phyloP scores from a whole-genome alignment of 208 protist species.

The Strigomonas galati region DNA sequence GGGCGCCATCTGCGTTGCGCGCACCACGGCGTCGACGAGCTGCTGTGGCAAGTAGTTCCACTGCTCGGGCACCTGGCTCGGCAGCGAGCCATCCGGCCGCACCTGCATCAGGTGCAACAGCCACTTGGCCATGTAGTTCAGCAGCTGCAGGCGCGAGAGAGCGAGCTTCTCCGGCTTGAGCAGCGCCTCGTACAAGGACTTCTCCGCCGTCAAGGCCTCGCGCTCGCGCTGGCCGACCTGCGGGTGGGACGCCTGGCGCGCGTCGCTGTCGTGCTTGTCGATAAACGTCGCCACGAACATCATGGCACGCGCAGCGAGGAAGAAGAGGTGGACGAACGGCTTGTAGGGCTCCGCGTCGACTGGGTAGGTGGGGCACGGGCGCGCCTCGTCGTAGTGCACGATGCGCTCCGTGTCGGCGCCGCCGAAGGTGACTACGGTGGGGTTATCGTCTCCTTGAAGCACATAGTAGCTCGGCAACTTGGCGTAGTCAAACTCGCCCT shows the following conservation, averaged over 20 bases:
- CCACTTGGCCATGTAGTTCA: constrained; percentile 76
- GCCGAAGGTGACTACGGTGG: constrained; percentile 45
- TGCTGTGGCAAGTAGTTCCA: constrained; percentile 85
- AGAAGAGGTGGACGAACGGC: constrained; percentile 76
- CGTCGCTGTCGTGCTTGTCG: constrained; percentile 56
- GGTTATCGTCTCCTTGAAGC: constrained; percentile 32
- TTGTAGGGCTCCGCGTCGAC: constrained; percentile 44
- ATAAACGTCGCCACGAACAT: constrained; percentile 58
- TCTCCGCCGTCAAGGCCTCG: constrained; percentile 40
- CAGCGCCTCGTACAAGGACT: constrained; percentile 58
- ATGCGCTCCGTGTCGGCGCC: constrained; percentile 73
- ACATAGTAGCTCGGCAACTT: constrained; percentile 60
- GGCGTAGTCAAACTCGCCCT: constrained; percentile 20
- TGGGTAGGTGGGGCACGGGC: constrained; percentile 47
- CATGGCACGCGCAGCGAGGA: constrained; percentile 57
- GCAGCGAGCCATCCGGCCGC: constrained; percentile 38
- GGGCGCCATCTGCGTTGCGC: constrained; percentile 50
- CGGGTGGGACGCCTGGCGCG: constrained; percentile 48
- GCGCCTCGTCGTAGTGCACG: constrained; percentile 48
- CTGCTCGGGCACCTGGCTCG: constrained; percentile 36
- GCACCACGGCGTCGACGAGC: constrained; percentile 77
- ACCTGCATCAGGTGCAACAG: constrained; percentile 72
- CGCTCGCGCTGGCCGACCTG: constrained; percentile 43
- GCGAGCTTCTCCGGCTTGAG: constrained; percentile 41
- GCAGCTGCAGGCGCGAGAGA: constrained; percentile 49